Evolutionary conservation across 2,329 filamentous ascomycete species (phyloP), one percentile per base, ranked within the genome.

Genomic region (Malbranchea zuffiana): DNA sequence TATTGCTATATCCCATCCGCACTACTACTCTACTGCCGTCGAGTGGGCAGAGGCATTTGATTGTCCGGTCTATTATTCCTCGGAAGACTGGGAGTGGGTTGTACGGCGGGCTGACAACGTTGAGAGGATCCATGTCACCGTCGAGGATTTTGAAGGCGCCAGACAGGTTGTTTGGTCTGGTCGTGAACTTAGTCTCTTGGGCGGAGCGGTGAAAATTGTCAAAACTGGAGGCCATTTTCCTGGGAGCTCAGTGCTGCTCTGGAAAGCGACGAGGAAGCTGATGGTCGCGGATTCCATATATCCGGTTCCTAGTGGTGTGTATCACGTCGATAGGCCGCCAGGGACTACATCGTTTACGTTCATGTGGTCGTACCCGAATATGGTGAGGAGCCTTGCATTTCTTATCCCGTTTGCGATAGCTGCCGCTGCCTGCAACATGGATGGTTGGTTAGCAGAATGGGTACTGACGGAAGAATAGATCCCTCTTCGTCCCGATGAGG

Each of bases 141-240:
- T 35, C 32, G 29, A 46, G 16, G n/a, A 10, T 15, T 21, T 25
- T 7, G 7, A 17, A 7, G 12, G 18, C 6, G 6, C 26, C 27
- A 47, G 37, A 33, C 56, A 37, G 56, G 69, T 42, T 0, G 43
- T 47, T 10, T 53, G 50, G 49, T 25, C 40, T 20, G 46, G 44
- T 8, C 18, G 53, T 6, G 57, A 66, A 28, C 55, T 68, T 6
- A 54, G 64, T 30, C 50, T 71, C 12, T 17, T 34, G 5, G 32
- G 26, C 1, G 35, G 45, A 32, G 35, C 32, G 6, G 45, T 50
- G 3, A 35, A 29, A 19, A 29, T 35, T 27, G 31, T 88, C 35
- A 83, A 84, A 55, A 67, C 79, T 0, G 82, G 82, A 0, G 84
- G 84, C 0, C 83, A 92, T 61, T 90, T 90, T 50, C 78, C 80